phyloP scores from a whole-genome alignment of 2,329 filamentous ascomycete genomes.

The Zymoseptoria tritici region DNA sequence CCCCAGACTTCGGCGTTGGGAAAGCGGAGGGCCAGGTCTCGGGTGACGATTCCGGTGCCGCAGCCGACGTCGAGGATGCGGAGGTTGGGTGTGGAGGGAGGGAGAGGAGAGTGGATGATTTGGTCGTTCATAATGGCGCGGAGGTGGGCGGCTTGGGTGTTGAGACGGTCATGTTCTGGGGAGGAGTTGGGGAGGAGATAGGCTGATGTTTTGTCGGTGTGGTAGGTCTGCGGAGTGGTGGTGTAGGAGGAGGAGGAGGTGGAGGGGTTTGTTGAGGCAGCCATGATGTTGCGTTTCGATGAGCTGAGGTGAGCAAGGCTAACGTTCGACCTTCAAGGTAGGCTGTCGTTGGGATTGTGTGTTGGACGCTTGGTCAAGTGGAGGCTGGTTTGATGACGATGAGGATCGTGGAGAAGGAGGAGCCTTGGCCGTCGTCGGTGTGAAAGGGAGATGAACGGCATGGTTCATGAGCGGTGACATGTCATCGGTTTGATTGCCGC shows the following conservation, averaged over 20 bases:
- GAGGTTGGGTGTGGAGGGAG: not conserved
- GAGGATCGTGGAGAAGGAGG: too few species aligned
- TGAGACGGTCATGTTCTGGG: slow-evolving; percentile 16
- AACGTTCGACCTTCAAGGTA: too few species aligned
- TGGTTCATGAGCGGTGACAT: too few species aligned
- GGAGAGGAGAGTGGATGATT: slow-evolving; percentile 14
- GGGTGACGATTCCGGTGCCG: slow-evolving; percentile 28
- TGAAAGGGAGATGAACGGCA: too few species aligned
- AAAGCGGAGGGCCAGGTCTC: slow-evolving; percentile 9
- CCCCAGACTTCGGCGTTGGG: slow-evolving; percentile 27
- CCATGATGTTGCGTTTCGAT: not conserved
- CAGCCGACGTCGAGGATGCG: not conserved
- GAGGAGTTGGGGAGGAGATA: slow-evolving; percentile 12
- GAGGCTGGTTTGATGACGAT: too few species aligned
- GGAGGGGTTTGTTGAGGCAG: not conserved
- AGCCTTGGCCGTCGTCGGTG: too few species aligned
- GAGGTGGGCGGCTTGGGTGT: slow-evolving; percentile 15
- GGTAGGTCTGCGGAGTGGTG: not conserved
- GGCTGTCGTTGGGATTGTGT: too few species aligned
- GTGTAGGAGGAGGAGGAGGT: slow-evolving; percentile 4
- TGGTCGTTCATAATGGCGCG: slow-evolving; percentile 17
- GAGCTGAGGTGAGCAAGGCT: too few species aligned
- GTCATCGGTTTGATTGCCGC: too few species aligned
- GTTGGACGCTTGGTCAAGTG: too few species aligned
- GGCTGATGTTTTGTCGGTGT: slow-evolving; percentile 8